These are phyloP conservation scores for Claviceps sp. DNA, from an alignment of 2,329 filamentous ascomycete species.

Conservation along the genomic window DNA sequence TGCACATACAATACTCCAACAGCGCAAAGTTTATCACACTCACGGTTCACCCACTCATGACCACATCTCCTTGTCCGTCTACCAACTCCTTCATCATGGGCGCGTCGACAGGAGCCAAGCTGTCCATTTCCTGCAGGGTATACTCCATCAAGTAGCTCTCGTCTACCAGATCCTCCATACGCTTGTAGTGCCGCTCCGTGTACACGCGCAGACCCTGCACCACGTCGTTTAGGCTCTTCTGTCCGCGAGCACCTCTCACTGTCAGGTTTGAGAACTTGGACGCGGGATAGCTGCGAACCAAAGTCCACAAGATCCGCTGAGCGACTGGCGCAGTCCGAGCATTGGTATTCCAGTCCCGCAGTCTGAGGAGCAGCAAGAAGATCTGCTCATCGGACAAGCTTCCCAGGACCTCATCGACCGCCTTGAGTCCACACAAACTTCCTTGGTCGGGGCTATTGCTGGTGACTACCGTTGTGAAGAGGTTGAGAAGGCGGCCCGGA, in stretches of 20 bases:
- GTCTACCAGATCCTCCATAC: constrained; percentile 79
- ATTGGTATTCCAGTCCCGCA: constrained; percentile 97
- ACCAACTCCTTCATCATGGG: constrained; percentile 23
- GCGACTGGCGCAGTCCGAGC: constrained; percentile 73
- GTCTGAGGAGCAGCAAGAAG: constrained; percentile 63
- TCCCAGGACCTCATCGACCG: constrained; percentile 75
- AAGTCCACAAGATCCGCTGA: constrained; percentile 67
- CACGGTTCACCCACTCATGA: constrained; percentile 6
- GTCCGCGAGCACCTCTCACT: constrained; percentile 40
- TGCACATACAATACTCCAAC: not conserved
- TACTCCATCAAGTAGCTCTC: constrained; percentile 93
- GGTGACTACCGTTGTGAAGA: constrained; percentile 72
- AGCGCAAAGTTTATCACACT: not conserved
- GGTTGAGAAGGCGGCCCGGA: constrained; percentile 67
- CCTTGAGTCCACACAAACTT: constrained; percentile 49
- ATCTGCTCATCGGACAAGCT: constrained; percentile 73
- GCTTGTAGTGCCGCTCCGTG: constrained; percentile 82
- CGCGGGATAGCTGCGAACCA: constrained; percentile 72
- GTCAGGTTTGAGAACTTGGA: constrained; percentile 61
- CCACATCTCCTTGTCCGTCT: constrained; percentile 14
- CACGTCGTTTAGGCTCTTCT: constrained; percentile 66
- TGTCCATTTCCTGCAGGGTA: constrained; percentile 87
- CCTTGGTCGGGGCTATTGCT: constrained; percentile 44
- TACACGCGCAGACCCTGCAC: constrained; percentile 79
- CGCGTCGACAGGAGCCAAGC: constrained; percentile 34